Evolutionary conservation across 345 rosid genomes (phyloP), one percentile per base, ranked within the genome.

Genomic region (Xanthoceras sorbifolium): DNA sequence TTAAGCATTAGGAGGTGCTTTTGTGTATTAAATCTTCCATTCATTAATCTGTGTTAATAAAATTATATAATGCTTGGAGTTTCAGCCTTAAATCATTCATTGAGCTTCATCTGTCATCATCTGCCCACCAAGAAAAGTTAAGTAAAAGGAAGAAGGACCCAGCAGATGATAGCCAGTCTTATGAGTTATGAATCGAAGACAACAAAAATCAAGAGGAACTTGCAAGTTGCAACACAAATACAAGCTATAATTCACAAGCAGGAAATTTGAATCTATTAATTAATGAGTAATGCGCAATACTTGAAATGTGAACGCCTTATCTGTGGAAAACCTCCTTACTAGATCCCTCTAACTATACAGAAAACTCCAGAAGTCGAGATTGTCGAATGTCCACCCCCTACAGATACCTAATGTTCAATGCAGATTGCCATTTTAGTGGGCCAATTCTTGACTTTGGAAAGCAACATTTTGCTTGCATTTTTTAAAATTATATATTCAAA

Each of bases 391-490:
- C n/a, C n/a, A n/a, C n/a, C 10, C 44, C n/a, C 3, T 64, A 20
- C 23, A 59, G 22, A 22, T 6, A 66, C 6, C 67, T 15, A 12
- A 52, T 25, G 38, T 26, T 71, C 61, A 22, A 62, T 26, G 50
- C 61, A 20, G 31, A 46, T 68, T 14, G 64, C 69, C 42, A 20
- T 11, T 31, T 29, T n/a, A 48, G 69, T 60, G 75, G 75, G 60
- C 67, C 76, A 46, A 54, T 36, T 48, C 67, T 50, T 57, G 70
- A 70, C 74, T 5, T 40, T 48, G 54, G 70, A 68, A 46, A 23
- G 74, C 64, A 48, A 50, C 10, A 52, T 50, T 71, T 72, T 67
- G 23, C 70, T 67, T 76, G 48, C 44, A 32, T 48, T 32, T 67
- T n/a, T 59, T 40, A 32, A 28, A 55, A 54, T 31, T 50, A 75